Evolutionary conservation across 495 filamentous ascomycete genomes (phyloP).

Genomic region (Xylaria longipes): DNA sequence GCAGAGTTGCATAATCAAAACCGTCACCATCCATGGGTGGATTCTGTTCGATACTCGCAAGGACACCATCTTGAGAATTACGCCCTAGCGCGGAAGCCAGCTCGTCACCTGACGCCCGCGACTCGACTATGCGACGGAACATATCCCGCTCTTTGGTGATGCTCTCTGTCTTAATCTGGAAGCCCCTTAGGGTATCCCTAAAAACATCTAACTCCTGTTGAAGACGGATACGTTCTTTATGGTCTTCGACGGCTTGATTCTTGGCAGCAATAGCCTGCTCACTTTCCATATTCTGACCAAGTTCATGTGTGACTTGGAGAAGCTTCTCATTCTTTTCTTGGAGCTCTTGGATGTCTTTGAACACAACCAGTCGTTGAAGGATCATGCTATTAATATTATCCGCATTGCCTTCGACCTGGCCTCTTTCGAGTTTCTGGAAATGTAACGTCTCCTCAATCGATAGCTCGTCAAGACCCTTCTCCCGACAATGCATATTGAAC

Average conservation of each 20-base stretch:
- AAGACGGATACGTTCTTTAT: constrained; percentile 73
- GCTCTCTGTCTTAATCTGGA: constrained; percentile 82
- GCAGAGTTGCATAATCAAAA: constrained; percentile 68
- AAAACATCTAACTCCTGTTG: constrained; percentile 66
- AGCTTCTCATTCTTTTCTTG: constrained; percentile 89
- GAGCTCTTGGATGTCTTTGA: constrained; percentile 82
- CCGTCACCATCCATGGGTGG: constrained; percentile 49
- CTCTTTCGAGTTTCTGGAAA: constrained; percentile 74
- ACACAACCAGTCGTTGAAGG: constrained; percentile 78
- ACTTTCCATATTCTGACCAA: constrained; percentile 89
- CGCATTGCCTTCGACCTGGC: constrained; percentile 66
- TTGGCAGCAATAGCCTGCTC: constrained; percentile 78
- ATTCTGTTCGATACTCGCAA: constrained; percentile 59
- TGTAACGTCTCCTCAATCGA: constrained; percentile 66
- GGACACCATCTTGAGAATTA: constrained; percentile 59
- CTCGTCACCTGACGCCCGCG: constrained; percentile 66
- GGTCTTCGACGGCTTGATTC: constrained; percentile 71
- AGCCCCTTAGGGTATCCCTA: constrained; percentile 74
- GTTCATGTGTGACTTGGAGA: constrained; percentile 77
- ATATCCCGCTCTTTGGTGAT: constrained; percentile 96
- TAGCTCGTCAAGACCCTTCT: constrained; percentile 78
- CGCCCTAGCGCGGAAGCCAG: constrained; percentile 69
- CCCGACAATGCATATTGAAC: constrained; percentile 76
- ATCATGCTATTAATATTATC: constrained; percentile 88
- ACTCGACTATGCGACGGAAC: constrained; percentile 91